Evolutionary conservation across 352 stramenopile genomes (phyloP), one percentile per base, ranked within the genome.

Genomic region (Thraustotheca clavata): DNA sequence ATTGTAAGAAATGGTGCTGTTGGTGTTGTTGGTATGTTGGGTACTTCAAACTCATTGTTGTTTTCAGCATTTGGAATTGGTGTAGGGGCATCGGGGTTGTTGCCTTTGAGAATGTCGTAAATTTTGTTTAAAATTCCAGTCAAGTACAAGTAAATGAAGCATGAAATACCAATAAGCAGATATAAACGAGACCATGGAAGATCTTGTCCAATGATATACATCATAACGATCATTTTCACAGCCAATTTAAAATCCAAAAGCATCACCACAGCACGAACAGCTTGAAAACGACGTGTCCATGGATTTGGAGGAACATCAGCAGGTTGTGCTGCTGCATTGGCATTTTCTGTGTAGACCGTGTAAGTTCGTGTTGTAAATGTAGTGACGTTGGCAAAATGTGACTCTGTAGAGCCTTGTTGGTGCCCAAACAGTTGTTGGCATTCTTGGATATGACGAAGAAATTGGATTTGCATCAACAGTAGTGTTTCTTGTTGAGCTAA

Each of bases 171-270:
- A 33, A 69, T 73, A 9, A 94, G 81, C 69, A 94, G 75, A 22
- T 90, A 70, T 32, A 91, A 70, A 20, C 85, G 80, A 62, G 90
- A 80, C 18, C 75, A 75, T 2, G 85, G 85, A 9, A 81, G 88
- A 60, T 94, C 85, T 59, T 94, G 82, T 29, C 85, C 82, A 59
- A 94, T 89, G 61, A 94, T 89, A 67, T 91, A 91, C 32, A 94
- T 73, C 85, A 94, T 94, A 62, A 94, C 90, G 20, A 72, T 71
- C 85, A 94, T 94, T 67, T 94, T 94, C 48, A 94, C 69, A 22
- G 81, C 80, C 40, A 94, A 70, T 5, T 81, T 81, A 18, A 88
- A 69, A 65, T 94, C 85, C 35, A 91, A 65, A n/a, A 91, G 70
- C 38, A 69, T 71, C 11, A 80, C 48, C 9, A 89, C 72, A 49